Evolutionary conservation across 495 filamentous ascomycete genomes (phyloP).

Genomic region (Penicillium egyptiacum): DNA sequence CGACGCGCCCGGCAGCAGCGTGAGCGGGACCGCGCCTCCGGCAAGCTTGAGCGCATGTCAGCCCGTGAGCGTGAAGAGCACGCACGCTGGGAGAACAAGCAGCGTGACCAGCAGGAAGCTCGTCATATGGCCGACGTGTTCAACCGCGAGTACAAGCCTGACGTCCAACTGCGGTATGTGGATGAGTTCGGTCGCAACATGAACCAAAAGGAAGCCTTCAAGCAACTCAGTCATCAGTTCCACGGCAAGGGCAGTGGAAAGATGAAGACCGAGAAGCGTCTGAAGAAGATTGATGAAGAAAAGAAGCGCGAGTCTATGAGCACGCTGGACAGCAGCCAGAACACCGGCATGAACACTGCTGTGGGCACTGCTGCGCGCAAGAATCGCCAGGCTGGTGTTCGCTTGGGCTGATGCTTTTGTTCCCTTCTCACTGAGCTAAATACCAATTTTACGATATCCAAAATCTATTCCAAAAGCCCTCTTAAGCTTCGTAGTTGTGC

Average conservation of each 20-base stretch:
- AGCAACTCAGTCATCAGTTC: conserved; percentile 93
- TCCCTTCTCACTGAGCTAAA: conserved; percentile 12
- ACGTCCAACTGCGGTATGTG: conserved; percentile 84
- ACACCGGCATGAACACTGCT: conserved; percentile 78
- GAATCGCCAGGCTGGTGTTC: conserved; percentile 83
- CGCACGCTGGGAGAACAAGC: conserved; percentile 80
- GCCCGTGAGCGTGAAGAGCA: conserved; percentile 88
- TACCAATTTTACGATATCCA: conserved; percentile 10
- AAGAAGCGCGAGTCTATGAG: conserved; percentile 81
- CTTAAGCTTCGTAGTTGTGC: background rate
- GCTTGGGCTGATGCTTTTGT: conserved; percentile 58
- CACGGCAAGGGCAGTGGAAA: conserved; percentile 97
- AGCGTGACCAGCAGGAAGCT: conserved; percentile 78
- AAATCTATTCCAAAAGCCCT: background rate
- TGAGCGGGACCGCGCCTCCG: conserved; percentile 79
- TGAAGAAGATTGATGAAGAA: conserved; percentile 97
- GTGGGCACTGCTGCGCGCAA: conserved; percentile 73
- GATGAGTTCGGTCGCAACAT: conserved; percentile 83
- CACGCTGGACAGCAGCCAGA: conserved; percentile 75
- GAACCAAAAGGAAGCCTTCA: conserved; percentile 94
- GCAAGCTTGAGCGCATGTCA: conserved; percentile 81
- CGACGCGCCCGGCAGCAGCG: conserved; percentile 76
- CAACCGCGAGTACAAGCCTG: conserved; percentile 82
- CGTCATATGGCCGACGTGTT: conserved; percentile 80
- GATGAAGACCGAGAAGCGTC: conserved; percentile 93